phyloP scores from a whole-genome alignment of 192 early-diverging fungal genomes.

The Globomyces pollinis-pini region DNA sequence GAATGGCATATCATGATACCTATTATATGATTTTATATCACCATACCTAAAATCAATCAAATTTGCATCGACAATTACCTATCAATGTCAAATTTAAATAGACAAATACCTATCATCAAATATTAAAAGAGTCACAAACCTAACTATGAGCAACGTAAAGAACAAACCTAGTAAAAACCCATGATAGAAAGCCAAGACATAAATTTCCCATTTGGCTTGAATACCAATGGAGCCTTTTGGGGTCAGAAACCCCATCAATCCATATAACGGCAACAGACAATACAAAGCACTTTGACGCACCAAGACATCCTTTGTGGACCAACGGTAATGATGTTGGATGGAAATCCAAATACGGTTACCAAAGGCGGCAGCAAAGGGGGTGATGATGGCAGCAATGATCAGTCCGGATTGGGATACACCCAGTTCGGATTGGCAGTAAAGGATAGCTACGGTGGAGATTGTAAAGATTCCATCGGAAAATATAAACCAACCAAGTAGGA shows the following conservation, averaged over 20 bases:
- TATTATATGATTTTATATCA: constrained; percentile 16
- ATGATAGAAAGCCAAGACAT: constrained; percentile 45
- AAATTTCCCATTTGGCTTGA: constrained; percentile 45
- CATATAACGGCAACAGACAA: constrained; percentile 52
- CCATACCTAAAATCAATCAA: no score
- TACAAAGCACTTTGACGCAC: constrained; percentile 41
- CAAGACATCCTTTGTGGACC: constrained; percentile 45
- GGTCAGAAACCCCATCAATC: constrained; percentile 52
- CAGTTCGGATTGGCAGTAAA: constrained; percentile 53
- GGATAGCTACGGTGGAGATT: constrained; percentile 35
- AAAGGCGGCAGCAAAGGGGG: constrained; percentile 43
- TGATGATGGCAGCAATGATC: constrained; percentile 48
- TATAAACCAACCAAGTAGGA: constrained; percentile 64
- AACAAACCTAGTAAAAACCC: constrained; percentile 63
- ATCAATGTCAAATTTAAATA: no score
- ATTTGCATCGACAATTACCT: no score
- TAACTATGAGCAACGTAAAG: no score
- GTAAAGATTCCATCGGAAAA: constrained; percentile 60
- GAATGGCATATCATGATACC: no score
- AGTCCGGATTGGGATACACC: constrained; percentile 36
- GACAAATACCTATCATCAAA: no score
- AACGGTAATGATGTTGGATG: constrained; percentile 40
- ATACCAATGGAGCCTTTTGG: constrained; percentile 40
- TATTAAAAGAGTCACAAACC: no score
- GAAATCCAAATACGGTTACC: constrained; percentile 48